phyloP scores from a whole-genome alignment of 176 grass and related monocot species.

The Chloris gayana region DNA sequence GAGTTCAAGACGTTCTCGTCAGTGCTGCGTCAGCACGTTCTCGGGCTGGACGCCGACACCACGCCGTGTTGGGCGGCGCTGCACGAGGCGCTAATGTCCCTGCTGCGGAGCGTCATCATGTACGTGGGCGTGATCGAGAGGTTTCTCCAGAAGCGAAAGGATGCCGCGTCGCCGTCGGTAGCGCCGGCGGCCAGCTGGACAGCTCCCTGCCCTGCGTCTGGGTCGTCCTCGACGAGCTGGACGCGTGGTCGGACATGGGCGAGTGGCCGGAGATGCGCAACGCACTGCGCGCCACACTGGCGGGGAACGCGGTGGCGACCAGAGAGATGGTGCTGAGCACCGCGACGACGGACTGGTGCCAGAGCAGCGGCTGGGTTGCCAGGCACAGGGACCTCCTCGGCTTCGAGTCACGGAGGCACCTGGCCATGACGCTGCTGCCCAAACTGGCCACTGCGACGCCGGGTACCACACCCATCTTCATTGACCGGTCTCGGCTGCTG shows the following conservation, averaged over 20 bases:
- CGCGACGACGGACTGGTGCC: not conserved
- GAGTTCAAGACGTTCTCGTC: not conserved
- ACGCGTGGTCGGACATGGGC: not conserved
- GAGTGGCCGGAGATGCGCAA: not conserved
- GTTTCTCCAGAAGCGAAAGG: not conserved
- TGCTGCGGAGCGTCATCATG: not conserved
- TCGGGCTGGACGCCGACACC: not conserved
- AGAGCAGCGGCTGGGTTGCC: not conserved
- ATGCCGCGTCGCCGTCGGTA: not conserved
- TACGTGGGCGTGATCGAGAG: not conserved
- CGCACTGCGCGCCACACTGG: not conserved
- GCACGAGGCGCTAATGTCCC: not conserved
- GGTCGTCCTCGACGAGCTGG: not conserved
- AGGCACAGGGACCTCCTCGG: not conserved
- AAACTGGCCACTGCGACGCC: not conserved
- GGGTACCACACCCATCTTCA: not conserved
- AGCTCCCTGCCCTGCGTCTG: not conserved
- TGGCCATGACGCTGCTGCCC: not conserved
- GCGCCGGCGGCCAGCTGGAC: not conserved
- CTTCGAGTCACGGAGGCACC: not conserved
- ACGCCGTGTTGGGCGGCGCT: not conserved
- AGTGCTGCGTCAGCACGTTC: not conserved
- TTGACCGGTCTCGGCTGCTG: not conserved
- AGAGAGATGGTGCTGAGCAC: not conserved
- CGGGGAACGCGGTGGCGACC: not conserved